Evolutionary conservation across 306 rosid species (phyloP).

Genomic region (Pueraria montana): DNA sequence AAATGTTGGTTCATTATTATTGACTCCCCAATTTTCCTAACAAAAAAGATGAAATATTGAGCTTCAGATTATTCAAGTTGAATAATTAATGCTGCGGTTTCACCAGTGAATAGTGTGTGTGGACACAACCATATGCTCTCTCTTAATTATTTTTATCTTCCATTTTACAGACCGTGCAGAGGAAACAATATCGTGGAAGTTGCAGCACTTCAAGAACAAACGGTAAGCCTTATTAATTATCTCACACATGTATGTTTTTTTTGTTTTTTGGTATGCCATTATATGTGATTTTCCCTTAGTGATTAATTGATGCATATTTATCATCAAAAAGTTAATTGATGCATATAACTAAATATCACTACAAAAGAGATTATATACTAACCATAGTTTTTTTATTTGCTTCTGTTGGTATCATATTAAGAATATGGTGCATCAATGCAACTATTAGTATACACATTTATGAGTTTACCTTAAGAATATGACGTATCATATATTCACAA

Average conservation of each 20-base stretch:
- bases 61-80: not conserved
- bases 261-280: too few relatives aligned
- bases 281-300: not conserved
- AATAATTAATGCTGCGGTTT: not conserved
- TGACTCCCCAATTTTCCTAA: too few relatives aligned
- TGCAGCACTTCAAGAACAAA: conserved; percentile 15
- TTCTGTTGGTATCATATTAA: too few relatives aligned
- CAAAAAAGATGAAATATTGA: too few relatives aligned
- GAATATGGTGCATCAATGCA: not conserved
- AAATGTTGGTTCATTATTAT: too few relatives aligned
- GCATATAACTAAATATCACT: not conserved
- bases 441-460: not conserved
- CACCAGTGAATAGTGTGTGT: not conserved
- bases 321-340: not conserved
- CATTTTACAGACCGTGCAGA: not conserved
- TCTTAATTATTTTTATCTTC: not conserved
- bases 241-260: not conserved
- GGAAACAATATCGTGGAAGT: not conserved
- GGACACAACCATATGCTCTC: not conserved
- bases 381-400: too few relatives aligned
- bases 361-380: not conserved
- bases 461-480: not conserved
- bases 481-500: not conserved
- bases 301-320: too few relatives aligned
- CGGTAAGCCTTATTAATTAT: conserved; percentile 33